Evolutionary conservation across 495 filamentous ascomycete species (phyloP), one percentile per base, ranked within the genome.

Genomic region (Hypoxylon fragiforme): DNA sequence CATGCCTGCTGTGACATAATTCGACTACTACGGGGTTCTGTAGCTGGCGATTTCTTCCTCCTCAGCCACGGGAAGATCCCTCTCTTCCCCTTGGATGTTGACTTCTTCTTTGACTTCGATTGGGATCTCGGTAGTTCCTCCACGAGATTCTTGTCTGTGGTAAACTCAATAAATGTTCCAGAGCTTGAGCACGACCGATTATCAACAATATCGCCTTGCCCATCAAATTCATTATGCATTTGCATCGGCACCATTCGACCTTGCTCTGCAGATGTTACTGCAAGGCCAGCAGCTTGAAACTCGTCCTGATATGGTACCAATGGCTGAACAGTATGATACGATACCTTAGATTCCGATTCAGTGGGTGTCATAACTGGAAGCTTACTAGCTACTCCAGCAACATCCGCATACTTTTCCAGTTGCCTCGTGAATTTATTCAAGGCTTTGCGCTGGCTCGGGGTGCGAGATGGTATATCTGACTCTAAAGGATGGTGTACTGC

Each of bases 191-290:
- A 43, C 15, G 50, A 55, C 3, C 40, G 32, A 19, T 50, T 49
- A 20, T 30, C 46, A 4, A 28, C 15, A 14, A 28, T 24, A 13
- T 59, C 50, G 3, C 28, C 35, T n/a, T 50, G 50, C n/a, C 40
- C 32, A 18, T 57, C 54, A 6, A 40, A 24, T 31, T 62, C 59
- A 1, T 37, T 26, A 16, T 6, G 41, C 14, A 45, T 42, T 12
- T 43, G 22, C 18, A 4, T 34, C 7, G 44, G 32, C 5, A 20
- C 22, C 34, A 46, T 30, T 26, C 22, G 61, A 7, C 52, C 50
- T 49, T 80, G 78, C 11, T 79, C 76, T 1, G 50, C 44, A 9
- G 78, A 77, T 18, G 78, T 80, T 3, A 80, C 72, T 0, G 76
- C 76, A 32, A 81, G 73, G 0, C 77, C 78, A 22, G 73, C 74